Evolutionary conservation across 345 rosid species (phyloP).

Genomic region (Erysimum cheiranthoides): DNA sequence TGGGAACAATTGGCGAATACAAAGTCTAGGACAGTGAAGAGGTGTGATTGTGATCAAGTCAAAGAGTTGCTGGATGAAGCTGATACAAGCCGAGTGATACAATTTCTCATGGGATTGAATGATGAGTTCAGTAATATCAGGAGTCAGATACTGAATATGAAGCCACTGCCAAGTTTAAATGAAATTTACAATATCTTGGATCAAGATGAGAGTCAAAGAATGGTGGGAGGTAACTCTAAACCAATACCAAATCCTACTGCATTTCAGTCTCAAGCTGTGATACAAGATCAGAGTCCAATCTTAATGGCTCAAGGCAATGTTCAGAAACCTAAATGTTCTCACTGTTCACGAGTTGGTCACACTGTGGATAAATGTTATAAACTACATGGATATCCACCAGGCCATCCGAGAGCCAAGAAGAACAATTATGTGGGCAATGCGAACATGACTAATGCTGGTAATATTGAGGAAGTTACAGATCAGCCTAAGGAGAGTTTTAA

Average conservation of each 20-base stretch:
- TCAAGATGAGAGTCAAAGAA: background rate
- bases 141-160: background rate
- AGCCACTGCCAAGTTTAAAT: background rate
- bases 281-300: background rate
- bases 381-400: background rate
- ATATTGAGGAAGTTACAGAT: too few species aligned
- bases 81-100: background rate
- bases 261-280: background rate
- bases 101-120: background rate
- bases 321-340: background rate
- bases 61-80: background rate
- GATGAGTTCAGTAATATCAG: background rate
- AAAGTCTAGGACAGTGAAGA: background rate
- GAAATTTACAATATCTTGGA: background rate
- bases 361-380: background rate
- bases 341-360: background rate
- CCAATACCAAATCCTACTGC: too few species aligned
- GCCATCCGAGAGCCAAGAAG: background rate
- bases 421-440: background rate
- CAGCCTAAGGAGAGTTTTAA: too few species aligned
- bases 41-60: background rate
- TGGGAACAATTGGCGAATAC: background rate
- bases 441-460: background rate
- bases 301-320: background rate
- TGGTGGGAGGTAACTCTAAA: accelerated